These are phyloP conservation scores for Paxillus rubicundulus DNA, from an alignment of 768 basidiomycete genomes.

Conservation along the genomic window DNA sequence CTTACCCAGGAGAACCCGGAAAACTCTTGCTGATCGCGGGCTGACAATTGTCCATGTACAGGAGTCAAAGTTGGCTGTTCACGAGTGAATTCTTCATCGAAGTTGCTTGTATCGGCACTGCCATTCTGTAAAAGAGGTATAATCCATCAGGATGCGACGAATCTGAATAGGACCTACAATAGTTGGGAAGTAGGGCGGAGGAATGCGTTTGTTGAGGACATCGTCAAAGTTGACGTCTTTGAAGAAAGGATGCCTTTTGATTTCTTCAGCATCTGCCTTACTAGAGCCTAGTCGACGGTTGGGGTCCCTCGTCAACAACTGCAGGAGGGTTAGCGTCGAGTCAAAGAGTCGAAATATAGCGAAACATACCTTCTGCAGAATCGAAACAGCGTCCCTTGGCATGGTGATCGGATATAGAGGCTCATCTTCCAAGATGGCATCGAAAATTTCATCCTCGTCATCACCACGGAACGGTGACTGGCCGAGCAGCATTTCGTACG, in stretches of 20 bases:
- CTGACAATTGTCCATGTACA: constrained; percentile 88
- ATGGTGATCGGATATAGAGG: constrained; percentile 98
- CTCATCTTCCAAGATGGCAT: constrained; percentile 98
- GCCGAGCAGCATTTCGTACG: constrained; percentile 97
- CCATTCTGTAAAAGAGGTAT: constrained; percentile 52
- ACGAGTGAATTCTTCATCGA: constrained; percentile 94
- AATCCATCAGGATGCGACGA: constrained; percentile 5
- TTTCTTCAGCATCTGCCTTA: constrained; percentile 92
- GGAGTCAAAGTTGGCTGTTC: constrained; percentile 98
- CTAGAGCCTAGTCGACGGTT: constrained; percentile 85
- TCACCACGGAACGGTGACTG: constrained; percentile 99
- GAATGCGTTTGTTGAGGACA: constrained; percentile 95
- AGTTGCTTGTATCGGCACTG: constrained; percentile 87
- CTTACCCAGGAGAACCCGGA: constrained; percentile 93
- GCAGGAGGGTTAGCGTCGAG: constrained; percentile 6
- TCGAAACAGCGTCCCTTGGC: constrained; percentile 95
- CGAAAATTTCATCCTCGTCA: constrained; percentile 99
- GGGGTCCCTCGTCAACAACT: constrained; percentile 94
- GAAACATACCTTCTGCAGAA: constrained; percentile 78
- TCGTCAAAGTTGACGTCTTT: constrained; percentile 97
- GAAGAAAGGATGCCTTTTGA: constrained; percentile 98
- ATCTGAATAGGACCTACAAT: constrained; percentile 58
- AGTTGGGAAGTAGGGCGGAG: constrained; percentile 95
- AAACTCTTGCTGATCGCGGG: constrained; percentile 93
- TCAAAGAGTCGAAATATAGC: background rate